Evolutionary conservation across 2,329 filamentous ascomycete species (phyloP), one percentile per base, ranked within the genome.

Genomic region (Talaromyces sp.): DNA sequence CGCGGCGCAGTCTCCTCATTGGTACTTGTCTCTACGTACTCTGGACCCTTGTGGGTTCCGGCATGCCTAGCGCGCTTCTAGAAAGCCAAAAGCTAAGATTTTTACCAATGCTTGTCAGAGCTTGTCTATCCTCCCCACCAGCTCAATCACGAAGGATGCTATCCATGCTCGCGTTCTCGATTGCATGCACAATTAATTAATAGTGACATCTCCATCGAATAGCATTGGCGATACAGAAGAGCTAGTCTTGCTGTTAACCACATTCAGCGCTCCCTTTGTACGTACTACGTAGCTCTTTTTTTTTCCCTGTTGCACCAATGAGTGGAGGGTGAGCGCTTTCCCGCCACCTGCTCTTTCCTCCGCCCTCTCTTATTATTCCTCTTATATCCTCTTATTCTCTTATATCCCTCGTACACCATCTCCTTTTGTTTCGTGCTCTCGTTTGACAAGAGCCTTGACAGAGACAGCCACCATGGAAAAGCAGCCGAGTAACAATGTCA

Each of bases 391-490:
- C 27, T 54, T 54, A 49, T 49, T 10, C 19, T 25, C 31, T 31
- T 25, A 22, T 6, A 38, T 15, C n/a, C 17, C 29, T 31, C 27
- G 27, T 19, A 1, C 8, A 5, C 19, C 27, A 34, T 31, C n/a
- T n/a, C n/a, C n/a, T n/a, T n/a, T 25, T 49, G 22, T 27, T 49
- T 49, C 22, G 47, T 27, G 22, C 47, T 8, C 45, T 25, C 22
- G 17, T 47, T 15, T 27, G 49, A 29, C 17, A n/a, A 53, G 27
- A n/a, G 25, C 11, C 22, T 13, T 49, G 10, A 6, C n/a, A 54
- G 4, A 47, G 13, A 49, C 43, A 19, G 8, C 22, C 40, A 27
- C 17, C 17, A 65, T 65, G 64, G 64, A 65, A 40, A 65, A 65
- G 45, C 47, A 58, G 34, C 40, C 61, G 10, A 45, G 36, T 11